Evolutionary conservation across 352 stramenopile species (phyloP).

Genomic region (Phytophthora hibernalis): DNA sequence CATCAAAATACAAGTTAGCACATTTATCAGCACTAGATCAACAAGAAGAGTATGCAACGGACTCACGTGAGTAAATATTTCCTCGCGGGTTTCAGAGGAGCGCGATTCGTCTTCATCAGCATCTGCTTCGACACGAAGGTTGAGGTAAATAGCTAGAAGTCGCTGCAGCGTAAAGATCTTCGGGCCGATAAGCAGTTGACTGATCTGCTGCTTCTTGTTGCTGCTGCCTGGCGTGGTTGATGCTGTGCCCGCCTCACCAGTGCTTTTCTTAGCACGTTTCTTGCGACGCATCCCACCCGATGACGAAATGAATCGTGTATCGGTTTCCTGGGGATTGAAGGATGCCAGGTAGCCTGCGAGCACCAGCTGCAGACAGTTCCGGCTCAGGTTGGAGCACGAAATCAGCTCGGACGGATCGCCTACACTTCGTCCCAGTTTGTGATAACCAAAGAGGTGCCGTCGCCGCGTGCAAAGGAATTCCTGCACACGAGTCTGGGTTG

Average conservation of each 20-base stretch:
- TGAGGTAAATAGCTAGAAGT: slow-evolving; percentile 82
- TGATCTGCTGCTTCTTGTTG: slow-evolving; percentile 58
- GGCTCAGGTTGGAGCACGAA: slow-evolving; percentile 66
- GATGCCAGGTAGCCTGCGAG: slow-evolving; percentile 78
- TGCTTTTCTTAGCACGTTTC: slow-evolving; percentile 51
- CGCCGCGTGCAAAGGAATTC: slow-evolving; percentile 59
- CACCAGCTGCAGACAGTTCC: slow-evolving; percentile 74
- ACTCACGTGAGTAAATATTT: slow-evolving; percentile 83
- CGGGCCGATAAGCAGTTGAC: slow-evolving; percentile 69
- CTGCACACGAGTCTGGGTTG: slow-evolving; percentile 45
- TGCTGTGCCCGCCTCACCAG: slow-evolving; percentile 11
- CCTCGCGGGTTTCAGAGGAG: slow-evolving; percentile 58
- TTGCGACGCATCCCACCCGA: slow-evolving; percentile 57
- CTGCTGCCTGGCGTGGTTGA: slow-evolving; percentile 16
- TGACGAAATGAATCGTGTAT: slow-evolving; percentile 77
- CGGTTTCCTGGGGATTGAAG: slow-evolving; percentile 82
- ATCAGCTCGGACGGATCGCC: slow-evolving; percentile 51
- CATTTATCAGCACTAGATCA: not conserved
- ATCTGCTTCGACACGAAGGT: slow-evolving; percentile 59
- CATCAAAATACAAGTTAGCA: slow-evolving; percentile 1
- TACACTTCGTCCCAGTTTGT: slow-evolving; percentile 43
- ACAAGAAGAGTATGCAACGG: not conserved
- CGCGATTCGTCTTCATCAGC: slow-evolving; percentile 35
- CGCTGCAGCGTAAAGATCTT: slow-evolving; percentile 79
- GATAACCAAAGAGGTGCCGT: slow-evolving; percentile 70